Conservation (phyloP, 352 stramenopile species). For the Pythium periplocum region DNA sequence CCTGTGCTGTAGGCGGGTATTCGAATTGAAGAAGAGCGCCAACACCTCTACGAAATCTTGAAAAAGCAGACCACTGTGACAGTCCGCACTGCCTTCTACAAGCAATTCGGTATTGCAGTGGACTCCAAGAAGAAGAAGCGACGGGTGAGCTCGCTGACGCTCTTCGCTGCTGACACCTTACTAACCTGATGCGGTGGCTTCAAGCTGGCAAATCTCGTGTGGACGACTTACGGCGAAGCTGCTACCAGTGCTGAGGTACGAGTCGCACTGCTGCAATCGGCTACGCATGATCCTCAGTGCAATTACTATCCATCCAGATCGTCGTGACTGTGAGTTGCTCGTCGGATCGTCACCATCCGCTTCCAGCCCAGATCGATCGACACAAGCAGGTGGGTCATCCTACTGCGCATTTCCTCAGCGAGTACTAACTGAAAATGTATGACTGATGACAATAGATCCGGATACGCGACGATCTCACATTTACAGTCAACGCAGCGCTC, state of each 20-base stretch:
- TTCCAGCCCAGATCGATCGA: constrained; percentile 57
- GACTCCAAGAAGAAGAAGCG: constrained; percentile 69
- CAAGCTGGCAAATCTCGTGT: constrained; percentile 57
- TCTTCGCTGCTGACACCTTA: too few relatives aligned
- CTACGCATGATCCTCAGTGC: background rate
- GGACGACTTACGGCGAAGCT: constrained; percentile 49
- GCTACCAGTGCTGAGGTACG: constrained; percentile 58
- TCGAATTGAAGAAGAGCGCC: constrained; percentile 48
- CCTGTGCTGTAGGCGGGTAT: constrained; percentile 30
- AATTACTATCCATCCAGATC: constrained; percentile 19
- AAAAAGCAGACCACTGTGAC: constrained; percentile 37
- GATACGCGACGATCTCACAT: constrained; percentile 66
- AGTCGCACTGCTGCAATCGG: too few relatives aligned
- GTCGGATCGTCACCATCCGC: constrained; percentile 42
- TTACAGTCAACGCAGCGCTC: constrained; percentile 74
- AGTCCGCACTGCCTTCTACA: constrained; percentile 50
- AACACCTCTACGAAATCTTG: constrained; percentile 49
- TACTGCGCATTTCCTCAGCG: background rate
- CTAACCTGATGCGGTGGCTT: background rate
- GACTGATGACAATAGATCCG: constrained; percentile 29
- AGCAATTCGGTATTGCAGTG: constrained; percentile 49
- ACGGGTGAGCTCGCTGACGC: constrained; percentile 22
- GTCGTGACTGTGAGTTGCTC: constrained; percentile 50
- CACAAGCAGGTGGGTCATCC: constrained; percentile 51
- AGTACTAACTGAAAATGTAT: too few relatives aligned